Conservation (phyloP, 1,284 basidiomycete species). For the Athelia sp. region DNA sequence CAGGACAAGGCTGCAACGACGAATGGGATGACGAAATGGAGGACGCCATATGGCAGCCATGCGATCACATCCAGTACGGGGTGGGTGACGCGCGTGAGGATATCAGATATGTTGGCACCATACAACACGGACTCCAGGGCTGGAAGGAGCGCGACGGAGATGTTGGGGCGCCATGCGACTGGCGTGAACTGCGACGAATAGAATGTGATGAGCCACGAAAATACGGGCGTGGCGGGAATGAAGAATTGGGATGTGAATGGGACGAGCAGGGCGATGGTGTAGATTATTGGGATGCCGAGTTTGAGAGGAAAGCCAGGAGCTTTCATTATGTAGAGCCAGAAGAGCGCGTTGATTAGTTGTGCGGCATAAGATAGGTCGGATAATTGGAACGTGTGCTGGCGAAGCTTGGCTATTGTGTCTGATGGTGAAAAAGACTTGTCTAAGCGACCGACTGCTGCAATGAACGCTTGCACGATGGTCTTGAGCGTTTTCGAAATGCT, state of each 20-base stretch:
- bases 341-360: slow-evolving; percentile 61
- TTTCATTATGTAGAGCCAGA: slow-evolving; percentile 79
- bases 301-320: slow-evolving; percentile 71
- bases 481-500: background rate
- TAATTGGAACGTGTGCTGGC: slow-evolving; percentile 54
- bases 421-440: slow-evolving; percentile 74
- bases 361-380: no score
- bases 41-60: slow-evolving; percentile 94
- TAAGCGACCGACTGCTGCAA: slow-evolving; percentile 59
- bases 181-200: slow-evolving; percentile 89
- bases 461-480: slow-evolving; percentile 43
- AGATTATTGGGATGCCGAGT: slow-evolving; percentile 76
- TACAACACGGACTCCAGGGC: slow-evolving; percentile 94
- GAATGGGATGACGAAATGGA: slow-evolving; percentile 86
- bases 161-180: slow-evolving; percentile 64
- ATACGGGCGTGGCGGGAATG: slow-evolving; percentile 83
- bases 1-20: slow-evolving; percentile 75
- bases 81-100: slow-evolving; percentile 91
- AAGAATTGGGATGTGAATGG: slow-evolving; percentile 94
- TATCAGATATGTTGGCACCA: slow-evolving; percentile 95
- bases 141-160: slow-evolving; percentile 90
- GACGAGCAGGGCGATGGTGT: slow-evolving; percentile 65
- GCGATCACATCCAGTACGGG: slow-evolving; percentile 89
- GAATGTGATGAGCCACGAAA: slow-evolving; percentile 82
- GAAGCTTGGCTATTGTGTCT: slow-evolving; percentile 62